A percentile compares a stretch with the other conserved stretches of the same genome.
phyloP scores from a whole-genome alignment of 2,329 filamentous ascomycete species.

The Cladosporium colombiae region DNA sequence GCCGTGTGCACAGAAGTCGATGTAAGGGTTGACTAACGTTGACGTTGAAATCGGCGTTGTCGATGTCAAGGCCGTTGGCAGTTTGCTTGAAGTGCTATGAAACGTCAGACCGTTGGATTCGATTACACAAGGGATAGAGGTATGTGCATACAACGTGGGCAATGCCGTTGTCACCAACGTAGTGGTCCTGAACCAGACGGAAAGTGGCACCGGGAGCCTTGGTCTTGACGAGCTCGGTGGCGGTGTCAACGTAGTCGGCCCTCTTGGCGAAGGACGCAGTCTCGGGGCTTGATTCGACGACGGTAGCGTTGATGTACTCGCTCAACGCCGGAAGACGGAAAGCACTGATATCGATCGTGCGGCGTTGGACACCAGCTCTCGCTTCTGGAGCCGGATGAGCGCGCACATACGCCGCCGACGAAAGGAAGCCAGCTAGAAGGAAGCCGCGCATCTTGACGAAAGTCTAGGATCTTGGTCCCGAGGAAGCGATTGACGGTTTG shows the following conservation, averaged over 20 bases:
- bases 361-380: constrained; percentile 20
- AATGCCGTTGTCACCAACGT: constrained; percentile 57
- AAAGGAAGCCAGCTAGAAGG: constrained; percentile 18
- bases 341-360: constrained; percentile 36
- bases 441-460: constrained; percentile 15
- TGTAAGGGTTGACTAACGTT: constrained; percentile 50
- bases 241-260: constrained; percentile 35
- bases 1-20: background rate
- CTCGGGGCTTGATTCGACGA: constrained; percentile 23
- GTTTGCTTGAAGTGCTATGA: constrained; percentile 58
- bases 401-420: constrained; percentile 15
- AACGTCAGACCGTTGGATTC: background rate
- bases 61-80: constrained; percentile 58
- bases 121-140: background rate
- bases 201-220: constrained; percentile 46
- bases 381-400: constrained; percentile 16
- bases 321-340: constrained; percentile 35
- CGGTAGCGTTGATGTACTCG: constrained; percentile 25
- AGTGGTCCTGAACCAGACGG: constrained; percentile 55
- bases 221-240: constrained; percentile 38
- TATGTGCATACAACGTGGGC: constrained; percentile 48
- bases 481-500: background rate
- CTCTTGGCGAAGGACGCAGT: constrained; percentile 15
- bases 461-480: constrained; percentile 6
- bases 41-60: constrained; percentile 63